Base-by-base conservation (phyloP, 768 basidiomycete genomes). In the Paxillus ammoniavirescens region DNA sequence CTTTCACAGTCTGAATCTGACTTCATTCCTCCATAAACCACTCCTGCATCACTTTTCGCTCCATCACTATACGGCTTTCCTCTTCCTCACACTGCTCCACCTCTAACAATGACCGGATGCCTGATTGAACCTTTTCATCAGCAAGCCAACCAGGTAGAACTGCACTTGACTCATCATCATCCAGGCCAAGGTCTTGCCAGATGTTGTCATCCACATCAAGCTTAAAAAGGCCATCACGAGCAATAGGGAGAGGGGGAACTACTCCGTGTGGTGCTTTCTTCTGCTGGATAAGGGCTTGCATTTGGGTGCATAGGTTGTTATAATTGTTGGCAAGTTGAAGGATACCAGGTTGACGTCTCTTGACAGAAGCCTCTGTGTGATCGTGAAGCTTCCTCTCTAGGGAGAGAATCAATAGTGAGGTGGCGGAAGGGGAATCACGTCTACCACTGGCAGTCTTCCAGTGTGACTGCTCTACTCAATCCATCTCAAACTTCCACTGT, bases 121-220 rank as follows among this genome's bases (percentile, higher is more conserved):
- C 63, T 30, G 15, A 21, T 1, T 48, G 10, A 6, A 66, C 53
- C 3, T 44, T 46, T 17, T 66, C 60, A 55, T 66, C 54, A 4
- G 40, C 35, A 4, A 64, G 42, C 65, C 63, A 64, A 8, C 17
- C 45, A 31, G 65, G 64, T 2, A 50, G 53, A 2, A 3, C 35
- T 1, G 38, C 47, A 23, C 43, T 50, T 10, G 18, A 5, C n/a
- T n/a, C n/a, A 40, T 66, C 58, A 21, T 69, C 64, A 37, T 56
- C 59, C 17, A 74, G 57, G 1, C 69, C 69, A 42, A 62, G 17
- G 49, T 72, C 67, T 46, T 71, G 63, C 71, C 73, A 75, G 15
- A 74, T 72, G 15, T 59, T 56, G 55, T 72, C 70, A 61, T 73
- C 72, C 26, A 75, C 69, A 60, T 74, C 72, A 0, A 75, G 58